Conservation (phyloP, 2,329 filamentous ascomycete genomes). For the Alternaria viburni region DNA sequence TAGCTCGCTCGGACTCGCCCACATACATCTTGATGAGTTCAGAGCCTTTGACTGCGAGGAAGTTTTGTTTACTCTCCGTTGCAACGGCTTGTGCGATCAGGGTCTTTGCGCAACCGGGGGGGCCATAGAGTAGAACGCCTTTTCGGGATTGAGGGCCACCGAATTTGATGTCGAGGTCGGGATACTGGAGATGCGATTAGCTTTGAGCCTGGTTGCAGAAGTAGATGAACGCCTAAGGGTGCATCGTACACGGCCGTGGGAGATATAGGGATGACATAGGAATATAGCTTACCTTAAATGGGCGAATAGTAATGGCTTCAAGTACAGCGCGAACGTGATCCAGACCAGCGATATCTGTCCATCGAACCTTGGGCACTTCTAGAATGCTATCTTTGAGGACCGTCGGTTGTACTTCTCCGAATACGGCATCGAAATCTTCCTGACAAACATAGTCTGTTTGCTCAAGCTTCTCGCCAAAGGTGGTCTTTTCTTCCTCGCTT, state of each 20-base stretch:
- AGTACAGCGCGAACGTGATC: slow-evolving; percentile 71
- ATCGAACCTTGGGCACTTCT: slow-evolving; percentile 83
- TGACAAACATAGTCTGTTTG: slow-evolving; percentile 32
- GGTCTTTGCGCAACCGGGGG: slow-evolving; percentile 94
- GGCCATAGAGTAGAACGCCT: slow-evolving; percentile 87
- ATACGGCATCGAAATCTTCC: slow-evolving; percentile 68
- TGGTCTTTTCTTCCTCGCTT: slow-evolving; percentile 29
- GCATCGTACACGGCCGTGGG: background rate
- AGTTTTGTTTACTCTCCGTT: slow-evolving; percentile 89
- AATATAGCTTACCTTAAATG: slow-evolving; percentile 57
- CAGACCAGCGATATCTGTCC: slow-evolving; percentile 88
- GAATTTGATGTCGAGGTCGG: slow-evolving; percentile 45
- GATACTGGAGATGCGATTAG: slow-evolving; percentile 31
- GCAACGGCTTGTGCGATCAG: slow-evolving; percentile 89
- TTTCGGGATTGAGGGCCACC: slow-evolving; percentile 64
- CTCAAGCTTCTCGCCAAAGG: slow-evolving; percentile 24
- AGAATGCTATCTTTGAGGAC: slow-evolving; percentile 90
- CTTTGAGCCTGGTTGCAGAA: background rate
- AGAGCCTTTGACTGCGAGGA: slow-evolving; percentile 91
- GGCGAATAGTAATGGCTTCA: slow-evolving; percentile 64
- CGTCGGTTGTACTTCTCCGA: slow-evolving; percentile 75
- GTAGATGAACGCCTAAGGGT: background rate
- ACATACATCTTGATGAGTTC: slow-evolving; percentile 97
- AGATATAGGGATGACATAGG: background rate
- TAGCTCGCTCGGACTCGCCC: slow-evolving; percentile 86